These are phyloP conservation scores for Erysimum cheiranthoides DNA, from an alignment of 345 rosid species.

Conservation along the genomic window DNA sequence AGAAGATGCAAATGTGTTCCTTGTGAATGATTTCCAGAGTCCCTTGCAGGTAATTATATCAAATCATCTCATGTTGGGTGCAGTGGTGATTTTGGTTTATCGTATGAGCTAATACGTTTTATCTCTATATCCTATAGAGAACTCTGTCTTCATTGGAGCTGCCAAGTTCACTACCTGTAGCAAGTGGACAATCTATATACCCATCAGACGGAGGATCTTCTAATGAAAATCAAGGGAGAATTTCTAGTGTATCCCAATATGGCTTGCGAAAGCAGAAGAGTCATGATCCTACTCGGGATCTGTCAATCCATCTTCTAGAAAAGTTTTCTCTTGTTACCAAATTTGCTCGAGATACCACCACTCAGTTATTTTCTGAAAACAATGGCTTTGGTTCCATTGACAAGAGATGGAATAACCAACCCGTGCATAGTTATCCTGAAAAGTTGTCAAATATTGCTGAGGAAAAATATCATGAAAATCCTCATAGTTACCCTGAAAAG, in stretches of 20 bases:
- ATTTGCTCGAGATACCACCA: constrained; percentile 93
- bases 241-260: constrained; percentile 52
- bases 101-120: constrained; percentile 30
- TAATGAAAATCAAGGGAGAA: constrained; percentile 54
- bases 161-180: constrained; percentile 73
- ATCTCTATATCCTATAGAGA: constrained; percentile 57
- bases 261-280: constrained; percentile 65
- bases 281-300: constrained; percentile 91
- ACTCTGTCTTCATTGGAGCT: constrained; percentile 93
- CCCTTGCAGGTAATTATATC: constrained; percentile 75
- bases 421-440: constrained; percentile 50
- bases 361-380: constrained; percentile 78
- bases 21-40: constrained; percentile 85
- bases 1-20: constrained; percentile 90
- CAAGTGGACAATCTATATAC: constrained; percentile 61
- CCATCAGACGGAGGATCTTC: constrained; percentile 52
- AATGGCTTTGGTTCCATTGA: constrained; percentile 68
- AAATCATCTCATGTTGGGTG: constrained; percentile 7
- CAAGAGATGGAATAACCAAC: constrained; percentile 56
- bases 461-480: constrained; percentile 49
- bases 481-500: constrained; percentile 41
- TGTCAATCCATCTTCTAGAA: constrained; percentile 86
- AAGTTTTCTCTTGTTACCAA: constrained; percentile 94
- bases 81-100: constrained; percentile 23
- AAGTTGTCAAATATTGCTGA: constrained; percentile 52